Evolutionary conservation across 2,329 filamentous ascomycete species (phyloP), one percentile per base, ranked within the genome.

Genomic region (Colletotrichum cereale): DNA sequence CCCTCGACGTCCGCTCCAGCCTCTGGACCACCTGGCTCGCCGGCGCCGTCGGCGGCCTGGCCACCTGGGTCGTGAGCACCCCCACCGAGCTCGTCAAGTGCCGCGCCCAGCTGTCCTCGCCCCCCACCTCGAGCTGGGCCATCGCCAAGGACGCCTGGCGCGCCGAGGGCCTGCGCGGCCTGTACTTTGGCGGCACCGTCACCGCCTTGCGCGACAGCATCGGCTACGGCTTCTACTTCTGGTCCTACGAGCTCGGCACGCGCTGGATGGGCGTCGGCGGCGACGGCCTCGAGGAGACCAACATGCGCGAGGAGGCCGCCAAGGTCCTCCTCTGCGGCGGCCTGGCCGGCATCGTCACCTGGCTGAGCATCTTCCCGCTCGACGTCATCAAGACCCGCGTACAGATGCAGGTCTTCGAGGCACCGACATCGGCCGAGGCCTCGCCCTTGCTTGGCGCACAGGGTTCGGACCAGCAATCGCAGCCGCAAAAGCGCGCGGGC

Each of bases 181-280:
- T 98, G 29, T 98, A 97, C 79, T 88, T 91, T 73, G 96, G 95
- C 26, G 96, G 96, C 26, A 85, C 84, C 0, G 90, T 98, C 21
- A 98, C 96, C 0, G 93, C 92, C 64, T 79, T 96, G 50, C 87
- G 96, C 61, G 96, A 98, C 81, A 92, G 92, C 69, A 88, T 98
- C 66, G 96, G 96, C n/a, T 98, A 98, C 82, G 96, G 95, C 0
- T 98, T 98, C 81, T 98, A 98, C 79, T 98, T 98, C 80, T 97
- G 93, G 93, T 92, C 92, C 1, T 98, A 98, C 78, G 93, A 97
- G 81, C 84, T 95, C 70, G 89, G 87, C 74, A 94, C 92, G 73
- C 86, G 89, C 44, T 83, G 85, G 65, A 85, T 90, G 80, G 83
- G 84, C 24, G 82, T 82, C 4, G 62, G 74, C 8, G 71, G 70